Percentiles rank a stretch among this genome's conserved stretches.
Evolutionary conservation across 352 stramenopile genomes (phyloP).

Genomic region (Phytophthora rubi): DNA sequence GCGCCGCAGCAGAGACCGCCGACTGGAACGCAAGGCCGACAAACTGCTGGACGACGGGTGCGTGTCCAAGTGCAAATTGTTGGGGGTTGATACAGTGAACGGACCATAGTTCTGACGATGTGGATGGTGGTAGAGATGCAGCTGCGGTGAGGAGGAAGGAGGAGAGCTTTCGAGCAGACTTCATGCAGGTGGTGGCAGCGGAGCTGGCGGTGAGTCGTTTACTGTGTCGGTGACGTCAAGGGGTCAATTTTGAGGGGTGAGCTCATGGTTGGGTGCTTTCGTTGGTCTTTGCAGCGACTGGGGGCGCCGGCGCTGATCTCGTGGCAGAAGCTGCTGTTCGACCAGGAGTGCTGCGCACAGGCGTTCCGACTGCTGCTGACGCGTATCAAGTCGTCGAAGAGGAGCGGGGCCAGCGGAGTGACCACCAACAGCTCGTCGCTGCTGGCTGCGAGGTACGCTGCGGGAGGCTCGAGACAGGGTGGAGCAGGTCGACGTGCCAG

Average conservation of each 20-base stretch:
- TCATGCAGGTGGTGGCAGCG: slow-evolving; percentile 56
- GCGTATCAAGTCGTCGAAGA: slow-evolving; percentile 59
- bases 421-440: slow-evolving; percentile 31
- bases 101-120: too few species aligned
- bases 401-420: slow-evolving; percentile 25
- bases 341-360: slow-evolving; percentile 66
- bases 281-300: slow-evolving; percentile 41
- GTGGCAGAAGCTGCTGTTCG: slow-evolving; percentile 74
- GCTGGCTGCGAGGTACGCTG: slow-evolving; percentile 27
- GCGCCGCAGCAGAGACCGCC: slow-evolving; percentile 36
- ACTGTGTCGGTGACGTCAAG: neutral
- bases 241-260: neutral
- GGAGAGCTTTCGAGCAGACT: slow-evolving; percentile 60
- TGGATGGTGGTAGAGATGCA: slow-evolving; percentile 39
- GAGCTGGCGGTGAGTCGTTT: slow-evolving; percentile 50
- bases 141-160: slow-evolving; percentile 54
- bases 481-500: neutral
- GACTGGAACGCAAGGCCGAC: slow-evolving; percentile 59
- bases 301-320: slow-evolving; percentile 59
- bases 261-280: neutral
- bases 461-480: neutral
- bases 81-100: neutral
- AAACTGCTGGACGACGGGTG: slow-evolving; percentile 44
- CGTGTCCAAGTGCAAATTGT: neutral
- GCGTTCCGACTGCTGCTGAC: slow-evolving; percentile 67